Evolutionary conservation across 495 filamentous ascomycete species (phyloP).

Genomic region (Tuber indicum): DNA sequence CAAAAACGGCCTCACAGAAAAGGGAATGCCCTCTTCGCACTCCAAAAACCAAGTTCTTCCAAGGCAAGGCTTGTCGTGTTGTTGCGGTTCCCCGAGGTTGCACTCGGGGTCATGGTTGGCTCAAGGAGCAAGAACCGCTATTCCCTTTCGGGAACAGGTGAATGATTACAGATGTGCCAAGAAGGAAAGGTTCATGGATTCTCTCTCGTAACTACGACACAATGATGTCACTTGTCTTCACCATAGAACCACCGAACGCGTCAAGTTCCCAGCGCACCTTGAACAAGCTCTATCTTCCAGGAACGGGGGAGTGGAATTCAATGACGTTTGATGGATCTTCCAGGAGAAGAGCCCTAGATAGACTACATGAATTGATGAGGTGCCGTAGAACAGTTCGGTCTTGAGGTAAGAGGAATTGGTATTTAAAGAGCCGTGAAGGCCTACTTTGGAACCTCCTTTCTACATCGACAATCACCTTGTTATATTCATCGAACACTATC

Average conservation of each 20-base stretch:
- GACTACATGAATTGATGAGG: not conserved
- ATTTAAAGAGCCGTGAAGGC: not conserved
- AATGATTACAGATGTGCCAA: not conserved
- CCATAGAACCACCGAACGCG: not conserved
- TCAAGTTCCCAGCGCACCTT: not conserved
- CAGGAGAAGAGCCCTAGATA: not conserved
- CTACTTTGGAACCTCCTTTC: not conserved
- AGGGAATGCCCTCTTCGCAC: not conserved
- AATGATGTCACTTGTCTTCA: constrained; percentile 1
- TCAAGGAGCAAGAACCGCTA: not conserved
- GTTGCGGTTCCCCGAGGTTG: not conserved
- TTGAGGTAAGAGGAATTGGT: not conserved
- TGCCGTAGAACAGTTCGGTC: not conserved
- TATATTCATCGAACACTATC: not conserved
- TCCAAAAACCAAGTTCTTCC: not conserved
- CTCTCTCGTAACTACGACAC: not conserved
- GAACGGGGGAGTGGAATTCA: not conserved
- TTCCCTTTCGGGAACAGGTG: not conserved
- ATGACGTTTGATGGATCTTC: not conserved
- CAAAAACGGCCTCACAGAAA: not conserved
- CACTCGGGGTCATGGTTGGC: not conserved
- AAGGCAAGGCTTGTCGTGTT: not conserved
- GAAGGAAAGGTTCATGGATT: not conserved
- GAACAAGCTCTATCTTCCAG: not conserved
- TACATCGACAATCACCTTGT: not conserved